Conservation (phyloP, 805 yeast genomes). For the Ogataea salicorniae region DNA sequence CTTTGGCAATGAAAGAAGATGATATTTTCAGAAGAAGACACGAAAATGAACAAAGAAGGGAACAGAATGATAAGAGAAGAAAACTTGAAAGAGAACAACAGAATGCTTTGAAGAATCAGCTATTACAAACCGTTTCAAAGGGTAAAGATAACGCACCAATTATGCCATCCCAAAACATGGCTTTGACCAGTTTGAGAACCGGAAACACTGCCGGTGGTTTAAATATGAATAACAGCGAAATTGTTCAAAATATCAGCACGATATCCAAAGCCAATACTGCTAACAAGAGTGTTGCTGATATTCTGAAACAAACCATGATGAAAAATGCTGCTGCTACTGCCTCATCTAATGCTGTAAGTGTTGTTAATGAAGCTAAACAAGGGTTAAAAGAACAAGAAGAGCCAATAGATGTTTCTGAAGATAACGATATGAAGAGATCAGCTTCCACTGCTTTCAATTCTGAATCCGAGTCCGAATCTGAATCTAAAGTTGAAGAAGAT, state of each 20-base stretch:
- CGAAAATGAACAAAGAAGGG: conserved; percentile 64
- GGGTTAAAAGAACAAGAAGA: conserved; percentile 9
- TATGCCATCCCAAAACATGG: conserved; percentile 64
- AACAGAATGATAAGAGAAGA: conserved; percentile 59
- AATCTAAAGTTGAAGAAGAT: conserved; percentile 32
- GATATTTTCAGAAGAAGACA: conserved; percentile 68
- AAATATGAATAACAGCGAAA: conserved; percentile 62
- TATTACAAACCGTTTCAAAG: conserved; percentile 51
- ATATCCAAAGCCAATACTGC: conserved; percentile 69
- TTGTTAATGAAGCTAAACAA: conserved; percentile 22
- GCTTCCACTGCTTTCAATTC: conserved; percentile 21
- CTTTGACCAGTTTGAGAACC: conserved; percentile 60
- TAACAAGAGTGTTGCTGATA: conserved; percentile 63
- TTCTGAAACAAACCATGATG: conserved; percentile 38
- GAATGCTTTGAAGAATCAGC: conserved; percentile 37
- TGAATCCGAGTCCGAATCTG: conserved; percentile 28
- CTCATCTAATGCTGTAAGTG: conserved; percentile 21
- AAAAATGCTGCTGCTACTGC: conserved; percentile 8
- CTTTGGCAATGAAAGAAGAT: conserved; percentile 69
- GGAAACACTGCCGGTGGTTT: conserved; percentile 66
- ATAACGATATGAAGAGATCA: conserved; percentile 18
- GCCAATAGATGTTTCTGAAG: conserved; percentile 27
- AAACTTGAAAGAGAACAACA: conserved; percentile 44
- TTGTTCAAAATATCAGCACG: conserved; percentile 57
- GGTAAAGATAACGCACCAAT: conserved; percentile 76